Evolutionary conservation across 2,329 filamentous ascomycete genomes (phyloP).

Genomic region (Botrytis paeoniae): DNA sequence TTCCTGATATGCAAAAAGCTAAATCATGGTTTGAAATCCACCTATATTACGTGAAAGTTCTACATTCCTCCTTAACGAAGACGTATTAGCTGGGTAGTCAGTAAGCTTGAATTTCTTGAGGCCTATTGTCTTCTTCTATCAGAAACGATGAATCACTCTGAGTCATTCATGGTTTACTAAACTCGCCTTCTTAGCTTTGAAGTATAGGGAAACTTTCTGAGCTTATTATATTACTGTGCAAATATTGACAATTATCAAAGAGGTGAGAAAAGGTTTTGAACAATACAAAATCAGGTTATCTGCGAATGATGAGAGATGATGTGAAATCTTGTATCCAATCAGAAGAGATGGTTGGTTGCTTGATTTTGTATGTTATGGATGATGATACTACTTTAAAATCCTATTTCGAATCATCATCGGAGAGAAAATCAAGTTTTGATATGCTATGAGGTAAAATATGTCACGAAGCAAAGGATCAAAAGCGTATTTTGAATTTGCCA

Average conservation of each 20-base stretch:
- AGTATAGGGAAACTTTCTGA: not conserved
- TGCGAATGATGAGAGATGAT: not conserved
- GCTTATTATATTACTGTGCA: not conserved
- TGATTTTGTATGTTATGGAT: not conserved
- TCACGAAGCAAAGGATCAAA: too few relatives aligned
- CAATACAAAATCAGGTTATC: not conserved
- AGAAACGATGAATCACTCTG: too few relatives aligned
- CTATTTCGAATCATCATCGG: too few relatives aligned
- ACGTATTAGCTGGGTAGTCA: not conserved
- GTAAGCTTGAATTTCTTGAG: not conserved
- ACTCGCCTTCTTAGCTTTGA: not conserved
- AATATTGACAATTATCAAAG: not conserved
- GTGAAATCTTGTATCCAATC: not conserved
- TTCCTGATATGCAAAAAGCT: not conserved
- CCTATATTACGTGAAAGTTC: not conserved
- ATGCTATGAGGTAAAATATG: not conserved
- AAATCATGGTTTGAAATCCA: not conserved
- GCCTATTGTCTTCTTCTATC: not conserved
- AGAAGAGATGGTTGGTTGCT: not conserved
- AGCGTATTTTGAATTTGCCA: too few relatives aligned
- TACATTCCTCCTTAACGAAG: not conserved
- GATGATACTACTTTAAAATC: not conserved
- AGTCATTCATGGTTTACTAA: not conserved
- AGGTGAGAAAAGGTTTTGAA: not conserved
- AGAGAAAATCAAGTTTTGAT: too few relatives aligned